Evolutionary conservation across 768 basidiomycete genomes (phyloP).

Genomic region (Termitomyces sp.): DNA sequence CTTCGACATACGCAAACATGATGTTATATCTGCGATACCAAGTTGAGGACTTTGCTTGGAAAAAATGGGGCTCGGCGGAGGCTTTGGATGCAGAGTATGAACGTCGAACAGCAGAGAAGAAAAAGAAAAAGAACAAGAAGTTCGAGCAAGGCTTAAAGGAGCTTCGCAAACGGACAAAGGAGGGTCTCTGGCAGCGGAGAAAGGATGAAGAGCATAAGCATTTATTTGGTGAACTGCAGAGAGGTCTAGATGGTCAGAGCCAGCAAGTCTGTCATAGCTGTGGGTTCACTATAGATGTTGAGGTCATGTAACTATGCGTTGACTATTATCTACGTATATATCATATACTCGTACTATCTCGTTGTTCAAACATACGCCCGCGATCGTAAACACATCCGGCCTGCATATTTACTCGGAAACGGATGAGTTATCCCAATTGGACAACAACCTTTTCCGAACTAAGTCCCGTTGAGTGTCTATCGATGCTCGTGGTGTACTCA

Average conservation of each 20-base stretch:
- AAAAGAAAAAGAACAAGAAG: conserved; percentile 62
- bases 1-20: conserved; percentile 60
- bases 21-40: conserved; percentile 64
- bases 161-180: conserved; percentile 19
- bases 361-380: too few species aligned
- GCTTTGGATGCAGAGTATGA: conserved; percentile 15
- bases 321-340: background rate
- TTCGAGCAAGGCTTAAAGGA: conserved; percentile 90
- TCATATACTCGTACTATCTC: too few species aligned
- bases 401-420: too few species aligned
- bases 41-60: conserved; percentile 95
- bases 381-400: too few species aligned
- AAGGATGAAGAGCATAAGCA: conserved; percentile 66
- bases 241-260: conserved; percentile 48
- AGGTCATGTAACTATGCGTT: conserved; percentile 38
- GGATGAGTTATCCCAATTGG: too few species aligned
- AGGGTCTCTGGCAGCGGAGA: conserved; percentile 26
- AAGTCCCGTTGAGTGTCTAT: too few species aligned
- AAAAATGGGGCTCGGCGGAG: conserved; percentile 56
- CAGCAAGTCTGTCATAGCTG: conserved; percentile 84
- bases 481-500: too few species aligned
- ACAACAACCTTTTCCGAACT: too few species aligned
- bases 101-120: conserved; percentile 16
- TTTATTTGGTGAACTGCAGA: conserved; percentile 63
- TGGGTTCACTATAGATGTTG: conserved; percentile 89